Conservation (phyloP, 2,329 filamentous ascomycete genomes). For the Diaporthe batatas region DNA sequence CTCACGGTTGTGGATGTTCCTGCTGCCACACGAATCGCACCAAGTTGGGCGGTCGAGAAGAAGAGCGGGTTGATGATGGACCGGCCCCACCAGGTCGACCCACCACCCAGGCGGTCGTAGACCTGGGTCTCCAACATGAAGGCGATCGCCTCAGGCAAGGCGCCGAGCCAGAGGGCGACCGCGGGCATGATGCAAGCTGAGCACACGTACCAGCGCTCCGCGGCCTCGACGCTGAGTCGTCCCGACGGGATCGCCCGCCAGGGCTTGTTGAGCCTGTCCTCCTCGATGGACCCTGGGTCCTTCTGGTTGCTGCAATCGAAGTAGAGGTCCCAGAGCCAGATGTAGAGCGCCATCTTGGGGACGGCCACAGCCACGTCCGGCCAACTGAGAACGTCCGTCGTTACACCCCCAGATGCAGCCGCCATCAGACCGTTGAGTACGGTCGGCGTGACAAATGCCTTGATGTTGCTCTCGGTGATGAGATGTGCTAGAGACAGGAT, state of each 20-base stretch:
- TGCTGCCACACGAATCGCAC: conserved; percentile 1
- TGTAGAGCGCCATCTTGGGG: conserved; percentile 2
- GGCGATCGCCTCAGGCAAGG: conserved; percentile 7
- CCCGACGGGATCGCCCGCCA: conserved; percentile 45
- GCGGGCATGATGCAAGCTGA: conserved; percentile 45
- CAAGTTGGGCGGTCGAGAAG: conserved; percentile 5
- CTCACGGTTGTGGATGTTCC: conserved; percentile 32
- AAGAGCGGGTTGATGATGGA: conserved; percentile 17
- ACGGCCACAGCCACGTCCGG: not conserved
- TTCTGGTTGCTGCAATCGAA: conserved; percentile 40
- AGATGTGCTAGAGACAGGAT: conserved; percentile 38
- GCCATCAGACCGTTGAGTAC: conserved; percentile 40
- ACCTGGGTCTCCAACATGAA: conserved; percentile 53
- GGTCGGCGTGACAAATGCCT: conserved; percentile 40
- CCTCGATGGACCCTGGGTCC: conserved; percentile 34
- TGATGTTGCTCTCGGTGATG: conserved; percentile 41
- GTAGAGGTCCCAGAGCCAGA: conserved; percentile 31
- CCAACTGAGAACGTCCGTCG: conserved; percentile 31
- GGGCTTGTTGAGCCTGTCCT: conserved; percentile 43
- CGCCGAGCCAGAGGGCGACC: conserved; percentile 32
- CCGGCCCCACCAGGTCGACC: conserved; percentile 6
- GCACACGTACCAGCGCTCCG: conserved; percentile 36
- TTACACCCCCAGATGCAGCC: conserved; percentile 37
- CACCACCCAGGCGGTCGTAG: conserved; percentile 51
- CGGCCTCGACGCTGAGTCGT: conserved; percentile 47